Conservation (phyloP, 495 filamentous ascomycete genomes). For the Annulohypoxylon stygium region DNA sequence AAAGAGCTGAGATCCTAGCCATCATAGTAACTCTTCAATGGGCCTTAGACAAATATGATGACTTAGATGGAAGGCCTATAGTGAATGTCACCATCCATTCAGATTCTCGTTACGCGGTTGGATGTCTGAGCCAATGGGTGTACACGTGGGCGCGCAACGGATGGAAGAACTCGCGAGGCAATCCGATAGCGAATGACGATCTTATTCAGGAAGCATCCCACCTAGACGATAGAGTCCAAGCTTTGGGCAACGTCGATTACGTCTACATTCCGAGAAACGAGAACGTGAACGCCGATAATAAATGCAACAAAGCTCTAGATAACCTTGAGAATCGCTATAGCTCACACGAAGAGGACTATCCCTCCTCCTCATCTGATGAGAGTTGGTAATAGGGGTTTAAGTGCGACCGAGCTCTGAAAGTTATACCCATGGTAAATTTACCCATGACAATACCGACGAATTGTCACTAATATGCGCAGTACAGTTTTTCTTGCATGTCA, state of each 20-base stretch:
- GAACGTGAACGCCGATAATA: slow-evolving; percentile 42
- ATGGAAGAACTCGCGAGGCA: slow-evolving; percentile 46
- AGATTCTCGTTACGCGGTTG: slow-evolving; percentile 52
- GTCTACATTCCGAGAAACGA: slow-evolving; percentile 43
- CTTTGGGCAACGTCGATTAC: slow-evolving; percentile 50
- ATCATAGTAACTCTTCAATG: slow-evolving; percentile 56
- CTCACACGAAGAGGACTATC: too few relatives aligned
- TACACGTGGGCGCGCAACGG: slow-evolving; percentile 50
- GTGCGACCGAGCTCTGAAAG: not conserved
- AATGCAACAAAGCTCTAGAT: slow-evolving; percentile 27
- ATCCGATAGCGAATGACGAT: slow-evolving; percentile 51
- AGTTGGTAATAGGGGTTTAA: too few relatives aligned
- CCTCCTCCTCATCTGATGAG: too few relatives aligned
- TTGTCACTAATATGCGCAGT: too few relatives aligned
- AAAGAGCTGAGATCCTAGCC: slow-evolving; percentile 57
- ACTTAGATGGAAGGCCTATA: slow-evolving; percentile 23
- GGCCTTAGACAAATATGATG: slow-evolving; percentile 47
- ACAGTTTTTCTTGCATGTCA: too few relatives aligned
- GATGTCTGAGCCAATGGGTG: slow-evolving; percentile 49
- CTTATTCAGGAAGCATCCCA: slow-evolving; percentile 52
- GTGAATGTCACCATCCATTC: slow-evolving; percentile 48
- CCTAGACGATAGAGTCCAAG: slow-evolving; percentile 46
- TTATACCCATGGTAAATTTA: too few relatives aligned
- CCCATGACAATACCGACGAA: too few relatives aligned
- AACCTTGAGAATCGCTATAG: not conserved